Conservation (phyloP, 2,329 filamentous ascomycete species). For the Akanthomyces dipterigenus region DNA sequence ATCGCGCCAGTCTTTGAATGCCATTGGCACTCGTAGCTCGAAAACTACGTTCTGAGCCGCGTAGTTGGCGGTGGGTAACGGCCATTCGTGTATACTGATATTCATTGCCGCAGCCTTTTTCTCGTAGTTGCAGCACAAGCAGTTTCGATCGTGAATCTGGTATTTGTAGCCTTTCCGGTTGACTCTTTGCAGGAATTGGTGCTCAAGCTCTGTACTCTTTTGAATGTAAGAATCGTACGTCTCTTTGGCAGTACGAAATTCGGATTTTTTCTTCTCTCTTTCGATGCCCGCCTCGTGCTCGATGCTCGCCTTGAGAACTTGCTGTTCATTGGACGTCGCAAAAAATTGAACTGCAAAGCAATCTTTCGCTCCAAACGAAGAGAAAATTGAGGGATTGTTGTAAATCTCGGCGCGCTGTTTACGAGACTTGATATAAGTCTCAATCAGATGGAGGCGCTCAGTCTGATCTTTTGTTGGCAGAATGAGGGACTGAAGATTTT, state of each 20-base stretch:
- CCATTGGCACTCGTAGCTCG: not conserved
- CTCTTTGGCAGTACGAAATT: not conserved
- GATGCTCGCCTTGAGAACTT: not conserved
- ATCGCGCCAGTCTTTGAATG: not conserved
- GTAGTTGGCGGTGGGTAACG: not conserved
- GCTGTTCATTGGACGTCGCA: not conserved
- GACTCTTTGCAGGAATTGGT: not conserved
- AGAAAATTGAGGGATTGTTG: not conserved
- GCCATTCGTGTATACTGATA: slow-evolving; percentile 7
- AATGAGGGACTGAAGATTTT: slow-evolving; percentile 35
- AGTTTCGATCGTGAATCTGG: not conserved
- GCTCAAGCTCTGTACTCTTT: not conserved
- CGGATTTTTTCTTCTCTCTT: not conserved
- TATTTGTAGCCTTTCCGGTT: not conserved
- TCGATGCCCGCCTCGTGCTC: not conserved
- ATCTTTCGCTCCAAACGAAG: not conserved
- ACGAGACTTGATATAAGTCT: slow-evolving; percentile 34
- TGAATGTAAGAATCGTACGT: not conserved
- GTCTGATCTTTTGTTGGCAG: slow-evolving; percentile 39
- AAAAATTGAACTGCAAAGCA: not conserved
- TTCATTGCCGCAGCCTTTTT: not conserved
- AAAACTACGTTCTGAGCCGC: not conserved
- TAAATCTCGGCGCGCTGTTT: not conserved
- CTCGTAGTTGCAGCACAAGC: not conserved
- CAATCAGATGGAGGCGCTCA: slow-evolving; percentile 34